Evolutionary conservation across 176 grass and related monocot genomes (phyloP), one percentile per base, ranked within the genome.

Genomic region (Phragmites australis): DNA sequence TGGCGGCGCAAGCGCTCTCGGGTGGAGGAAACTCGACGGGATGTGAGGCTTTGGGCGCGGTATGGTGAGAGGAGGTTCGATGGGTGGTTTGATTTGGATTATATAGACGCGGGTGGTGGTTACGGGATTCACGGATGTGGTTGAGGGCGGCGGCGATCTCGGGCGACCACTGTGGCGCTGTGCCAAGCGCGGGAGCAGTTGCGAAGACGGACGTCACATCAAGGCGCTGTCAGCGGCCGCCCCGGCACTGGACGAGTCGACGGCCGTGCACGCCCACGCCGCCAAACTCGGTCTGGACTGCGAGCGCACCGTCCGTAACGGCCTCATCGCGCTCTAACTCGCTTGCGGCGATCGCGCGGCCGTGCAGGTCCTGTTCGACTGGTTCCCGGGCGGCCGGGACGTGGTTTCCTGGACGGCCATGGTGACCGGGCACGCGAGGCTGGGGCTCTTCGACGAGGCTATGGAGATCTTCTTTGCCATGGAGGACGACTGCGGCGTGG

Each of bases 261-360:
- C 45, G 10, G 41, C 74, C 9, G 19, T 61, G 53, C 56, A 40
- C 41, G 29, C 72, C 23, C 81, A 78, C 68, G 58, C 66, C 32
- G 29, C 61, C 25, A 73, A 78, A 80, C 21, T 75, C 17, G 89
- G 81, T 0, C 44, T 85, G 3, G 64, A 72, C 39, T 39, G 44
- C 45, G 70, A 76, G 18, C 51, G 34, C 12, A 64, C 73, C 34
- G 84, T 87, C 46, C 59, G 54, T 5, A 83, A 91, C 65, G 78
- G n/a, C 46, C 81, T 91, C 53, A 75, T 84, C 44, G 22, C 48
- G 34, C 50, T 91, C 37, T 91, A 91, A 15, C 69, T 12, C 84
- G 80, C 0, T 32, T 85, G 6, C 34, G 84, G 84, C 29, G 63
- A 46, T 57, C 16, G 66, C 18, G 3, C 1, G 72, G 82, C 1